Base-by-base conservation (phyloP, 805 yeast genomes). In the Candida taoyuanica region DNA sequence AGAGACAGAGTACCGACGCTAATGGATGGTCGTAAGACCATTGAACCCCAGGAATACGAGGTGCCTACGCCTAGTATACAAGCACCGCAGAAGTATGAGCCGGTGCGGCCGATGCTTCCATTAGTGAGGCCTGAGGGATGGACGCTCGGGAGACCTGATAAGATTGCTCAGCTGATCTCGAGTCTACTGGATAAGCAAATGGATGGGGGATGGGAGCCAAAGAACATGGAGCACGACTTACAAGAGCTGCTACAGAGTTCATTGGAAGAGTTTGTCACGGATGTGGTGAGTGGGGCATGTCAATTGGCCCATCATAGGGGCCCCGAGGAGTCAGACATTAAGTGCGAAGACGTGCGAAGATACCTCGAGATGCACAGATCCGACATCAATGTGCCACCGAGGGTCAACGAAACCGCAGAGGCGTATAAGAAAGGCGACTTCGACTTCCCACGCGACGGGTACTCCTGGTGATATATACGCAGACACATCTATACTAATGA, bases 221-320 rank as follows among this genome's bases (percentile, higher is more conserved):
- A 24, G 23, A 33, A 23, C 5, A 30, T 38, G 34, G 42, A 33
- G 11, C 9, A 4, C 15, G 42, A 38, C 17, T 9, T 20, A n/a
- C 17, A 33, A 20, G 42, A 33, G 29, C 15, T 39, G 12, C 13
- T 39, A 5, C 42, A 39, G 17, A 31, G 31, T 15, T 5, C 23
- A 2, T 11, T 39, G 19, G 42, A 39, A 21, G 36, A 31, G 28
- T 39, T 34, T n/a, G 30, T 39, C 13, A 23, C 31, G n/a, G 35
- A 39, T 9, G 24, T 34, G 2, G 14, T 29, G 11, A 17, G 7
- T 7, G 42, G 38, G 1, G 42, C 42, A 4, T 7, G 32, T 4
- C 18, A 17, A 12, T 19, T 39, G 20, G 37, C 42, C 2, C 29
- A 18, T 7, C 38, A 39, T 17, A 26, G 42, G 8, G 37, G 33